Evolutionary conservation across 306 rosid genomes (phyloP).

Genomic region (Canavalia gladiata): DNA sequence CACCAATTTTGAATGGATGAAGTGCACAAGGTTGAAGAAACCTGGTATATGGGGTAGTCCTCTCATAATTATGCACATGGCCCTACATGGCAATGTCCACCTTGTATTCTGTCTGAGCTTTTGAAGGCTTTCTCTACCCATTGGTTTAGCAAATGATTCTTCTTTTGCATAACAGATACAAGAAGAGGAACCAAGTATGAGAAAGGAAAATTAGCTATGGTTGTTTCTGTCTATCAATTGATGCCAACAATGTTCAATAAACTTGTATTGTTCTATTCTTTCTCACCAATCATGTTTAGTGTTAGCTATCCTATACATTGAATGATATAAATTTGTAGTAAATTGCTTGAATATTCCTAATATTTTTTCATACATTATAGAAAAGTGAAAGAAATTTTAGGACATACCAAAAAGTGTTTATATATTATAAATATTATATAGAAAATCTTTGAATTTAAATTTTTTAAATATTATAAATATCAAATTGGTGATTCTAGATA

Average conservation of each 20-base stretch:
- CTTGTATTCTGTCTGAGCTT: conserved; percentile 88
- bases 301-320: conserved; percentile 53
- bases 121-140: conserved; percentile 92
- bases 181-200: conserved; percentile 93
- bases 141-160: conserved; percentile 93
- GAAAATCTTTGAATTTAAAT: too few species aligned
- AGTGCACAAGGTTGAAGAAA: conserved; percentile 46
- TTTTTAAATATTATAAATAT: too few species aligned
- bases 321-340: too few species aligned
- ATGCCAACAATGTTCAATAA: conserved; percentile 83
- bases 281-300: conserved; percentile 95
- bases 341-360: too few species aligned
- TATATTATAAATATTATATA: too few species aligned
- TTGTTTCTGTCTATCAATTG: conserved; percentile 93
- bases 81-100: conserved; percentile 92
- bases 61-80: conserved; percentile 91
- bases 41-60: conserved; percentile 97
- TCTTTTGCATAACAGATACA: conserved; percentile 77
- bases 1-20: background rate
- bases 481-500: too few species aligned
- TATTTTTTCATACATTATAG: too few species aligned
- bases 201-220: conserved; percentile 93
- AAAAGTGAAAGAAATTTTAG: too few species aligned
- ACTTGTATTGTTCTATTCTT: conserved; percentile 85
- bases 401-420: too few species aligned